Conservation (phyloP, 2,329 filamentous ascomycete species). For the Xylariaceae sp. region DNA sequence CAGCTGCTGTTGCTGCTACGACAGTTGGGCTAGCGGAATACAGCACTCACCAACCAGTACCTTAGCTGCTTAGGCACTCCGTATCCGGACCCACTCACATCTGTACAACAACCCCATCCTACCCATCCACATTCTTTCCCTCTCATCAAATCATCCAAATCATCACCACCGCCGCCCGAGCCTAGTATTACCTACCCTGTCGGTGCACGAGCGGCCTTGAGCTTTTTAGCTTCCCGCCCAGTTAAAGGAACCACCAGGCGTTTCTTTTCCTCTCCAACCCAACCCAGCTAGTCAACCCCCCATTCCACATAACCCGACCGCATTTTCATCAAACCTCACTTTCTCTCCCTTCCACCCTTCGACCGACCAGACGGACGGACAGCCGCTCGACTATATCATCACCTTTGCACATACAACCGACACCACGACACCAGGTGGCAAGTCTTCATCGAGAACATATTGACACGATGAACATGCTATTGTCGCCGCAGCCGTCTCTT, state of each 20-base stretch:
- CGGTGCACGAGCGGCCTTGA: slow-evolving; percentile 22
- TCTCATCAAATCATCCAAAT: slow-evolving; percentile 22
- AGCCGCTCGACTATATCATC: slow-evolving; percentile 5
- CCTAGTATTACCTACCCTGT: slow-evolving; percentile 9
- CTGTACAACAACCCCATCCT: slow-evolving; percentile 16
- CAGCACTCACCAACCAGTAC: slow-evolving; percentile 7
- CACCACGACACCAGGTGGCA: background rate
- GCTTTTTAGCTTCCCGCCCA: slow-evolving; percentile 17
- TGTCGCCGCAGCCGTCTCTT: slow-evolving; percentile 64
- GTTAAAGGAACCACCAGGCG: slow-evolving; percentile 15
- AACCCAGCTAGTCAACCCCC: slow-evolving; percentile 6
- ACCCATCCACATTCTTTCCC: slow-evolving; percentile 19
- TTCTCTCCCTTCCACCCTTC: background rate
- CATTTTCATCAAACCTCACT: slow-evolving; percentile 16
- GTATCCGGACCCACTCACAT: slow-evolving; percentile 22
- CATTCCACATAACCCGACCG: slow-evolving; percentile 26
- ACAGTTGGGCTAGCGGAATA: background rate
- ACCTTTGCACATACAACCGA: no score
- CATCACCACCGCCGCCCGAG: slow-evolving; percentile 19
- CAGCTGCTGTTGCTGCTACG: slow-evolving; percentile 12
- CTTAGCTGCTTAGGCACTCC: background rate
- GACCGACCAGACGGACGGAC: background rate
- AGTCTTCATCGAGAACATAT: background rate
- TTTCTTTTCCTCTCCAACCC: slow-evolving; percentile 9
- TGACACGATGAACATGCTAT: slow-evolving; percentile 64